A percentile compares a stretch with the other conserved stretches of the same genome.
These are phyloP conservation scores for Zygoascus bituminiphila DNA, from an alignment of 805 yeast species.

Conservation along the genomic window DNA sequence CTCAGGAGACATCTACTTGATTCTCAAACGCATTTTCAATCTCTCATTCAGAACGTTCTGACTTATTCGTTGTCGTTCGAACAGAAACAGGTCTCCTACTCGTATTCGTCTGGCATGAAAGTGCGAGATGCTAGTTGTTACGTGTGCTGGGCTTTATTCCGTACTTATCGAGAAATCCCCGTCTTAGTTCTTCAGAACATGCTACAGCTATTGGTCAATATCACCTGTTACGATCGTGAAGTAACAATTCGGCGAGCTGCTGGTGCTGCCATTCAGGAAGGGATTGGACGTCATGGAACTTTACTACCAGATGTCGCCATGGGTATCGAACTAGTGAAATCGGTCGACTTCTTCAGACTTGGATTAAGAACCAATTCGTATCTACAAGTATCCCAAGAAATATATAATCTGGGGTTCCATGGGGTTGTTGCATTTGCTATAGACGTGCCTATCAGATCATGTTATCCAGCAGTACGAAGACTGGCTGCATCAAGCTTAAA, in stretches of 20 bases:
- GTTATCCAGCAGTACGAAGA: slow-evolving; percentile 37
- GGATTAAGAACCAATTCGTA: slow-evolving; percentile 39
- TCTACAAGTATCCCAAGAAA: slow-evolving; percentile 28
- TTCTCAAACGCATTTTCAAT: background rate
- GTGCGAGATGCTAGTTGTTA: slow-evolving; percentile 82
- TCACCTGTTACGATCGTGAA: slow-evolving; percentile 64
- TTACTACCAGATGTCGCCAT: slow-evolving; percentile 25
- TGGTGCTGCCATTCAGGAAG: slow-evolving; percentile 80
- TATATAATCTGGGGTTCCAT: slow-evolving; percentile 15
- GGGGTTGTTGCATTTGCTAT: slow-evolving; percentile 27
- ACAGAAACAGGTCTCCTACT: slow-evolving; percentile 42
- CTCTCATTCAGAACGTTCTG: slow-evolving; percentile 26
- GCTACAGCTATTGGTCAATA: slow-evolving; percentile 37
- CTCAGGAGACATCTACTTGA: slow-evolving; percentile 22
- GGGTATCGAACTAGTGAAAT: slow-evolving; percentile 42
- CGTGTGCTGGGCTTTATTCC: slow-evolving; percentile 68
- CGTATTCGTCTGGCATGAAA: slow-evolving; percentile 52
- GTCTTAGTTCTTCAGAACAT: slow-evolving; percentile 15
- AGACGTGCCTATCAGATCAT: slow-evolving; percentile 28
- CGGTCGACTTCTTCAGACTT: slow-evolving; percentile 44
- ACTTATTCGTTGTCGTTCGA: slow-evolving; percentile 47
- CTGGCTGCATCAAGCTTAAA: slow-evolving; percentile 35
- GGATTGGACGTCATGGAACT: slow-evolving; percentile 57
- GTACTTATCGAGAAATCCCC: slow-evolving; percentile 29
- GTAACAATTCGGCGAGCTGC: slow-evolving; percentile 71